A percentile compares a stretch with the other conserved stretches of the same genome.
Evolutionary conservation across 805 yeast genomes (phyloP).

Genomic region (Sporopachydermia quercuum): DNA sequence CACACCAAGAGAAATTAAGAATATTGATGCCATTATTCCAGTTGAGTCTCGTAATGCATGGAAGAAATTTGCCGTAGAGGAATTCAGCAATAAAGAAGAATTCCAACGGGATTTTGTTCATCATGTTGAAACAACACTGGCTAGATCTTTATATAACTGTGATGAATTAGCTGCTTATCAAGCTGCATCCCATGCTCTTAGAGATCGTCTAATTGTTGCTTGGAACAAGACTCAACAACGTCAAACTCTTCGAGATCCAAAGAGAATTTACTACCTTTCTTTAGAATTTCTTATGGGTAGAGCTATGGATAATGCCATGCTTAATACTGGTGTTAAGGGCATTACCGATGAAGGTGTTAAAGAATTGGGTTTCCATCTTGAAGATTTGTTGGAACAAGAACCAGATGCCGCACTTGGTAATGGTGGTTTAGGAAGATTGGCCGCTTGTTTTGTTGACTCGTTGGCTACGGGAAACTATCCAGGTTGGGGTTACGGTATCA

Average conservation of each 20-base stretch:
- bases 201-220: conserved; percentile 68
- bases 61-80: conserved; percentile 51
- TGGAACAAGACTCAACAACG: conserved; percentile 92
- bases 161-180: conserved; percentile 88
- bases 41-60: conserved; percentile 61
- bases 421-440: conserved; percentile 89
- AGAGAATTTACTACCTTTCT: conserved; percentile 75
- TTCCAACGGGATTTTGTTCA: conserved; percentile 59
- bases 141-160: conserved; percentile 85
- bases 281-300: conserved; percentile 89
- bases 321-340: conserved; percentile 58
- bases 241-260: conserved; percentile 70
- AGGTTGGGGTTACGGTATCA: conserved; percentile 93
- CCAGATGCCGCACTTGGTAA: conserved; percentile 93
- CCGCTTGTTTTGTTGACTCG: conserved; percentile 89
- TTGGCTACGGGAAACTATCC: conserved; percentile 74
- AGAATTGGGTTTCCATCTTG: conserved; percentile 77
- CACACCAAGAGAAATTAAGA: conserved; percentile 76
- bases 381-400: conserved; percentile 72
- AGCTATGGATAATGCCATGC: conserved; percentile 86
- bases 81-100: conserved; percentile 32
- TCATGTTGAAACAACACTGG: conserved; percentile 83
- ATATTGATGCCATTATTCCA: conserved; percentile 73
- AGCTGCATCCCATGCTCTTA: conserved; percentile 64
- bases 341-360: conserved; percentile 38